phyloP scores from a whole-genome alignment of 2,329 filamentous ascomycete species.

The Colletotrichum falcatum region DNA sequence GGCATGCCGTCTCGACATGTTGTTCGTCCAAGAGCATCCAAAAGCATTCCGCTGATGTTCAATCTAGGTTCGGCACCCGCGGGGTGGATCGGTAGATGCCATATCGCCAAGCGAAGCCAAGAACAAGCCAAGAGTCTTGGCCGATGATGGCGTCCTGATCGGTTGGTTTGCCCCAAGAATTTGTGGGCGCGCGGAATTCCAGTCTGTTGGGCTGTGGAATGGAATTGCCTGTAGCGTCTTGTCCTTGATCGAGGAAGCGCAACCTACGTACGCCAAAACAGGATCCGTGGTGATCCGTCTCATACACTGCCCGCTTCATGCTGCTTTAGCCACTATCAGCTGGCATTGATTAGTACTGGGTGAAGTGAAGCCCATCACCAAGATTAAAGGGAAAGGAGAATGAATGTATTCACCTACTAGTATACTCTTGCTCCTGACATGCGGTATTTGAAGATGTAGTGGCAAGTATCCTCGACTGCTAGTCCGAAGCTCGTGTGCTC shows the following conservation, averaged over 20 bases:
- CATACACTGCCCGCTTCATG: background rate
- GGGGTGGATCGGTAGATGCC: conserved; percentile 11
- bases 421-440: no score
- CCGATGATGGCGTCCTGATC: background rate
- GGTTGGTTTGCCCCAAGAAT: background rate
- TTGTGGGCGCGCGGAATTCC: background rate
- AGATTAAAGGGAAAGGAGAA: background rate
- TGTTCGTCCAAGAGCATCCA: no score
- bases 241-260: background rate
- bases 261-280: background rate
- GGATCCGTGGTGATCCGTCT: no score
- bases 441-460: background rate
- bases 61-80: conserved; percentile 26
- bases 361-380: background rate
- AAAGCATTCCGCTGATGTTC: background rate
- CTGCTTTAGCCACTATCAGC: background rate
- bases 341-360: background rate
- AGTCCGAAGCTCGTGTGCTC: background rate
- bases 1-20: no score
- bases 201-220: no score
- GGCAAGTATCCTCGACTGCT: accelerated
- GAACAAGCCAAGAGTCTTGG: conserved; percentile 25
- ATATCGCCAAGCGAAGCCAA: conserved; percentile 20
- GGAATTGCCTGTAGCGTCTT: background rate
- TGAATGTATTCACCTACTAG: background rate